A percentile compares a stretch with the other conserved stretches of the same genome.
phyloP scores from a whole-genome alignment of 306 rosid genomes.

The Abrus pulchellus region DNA sequence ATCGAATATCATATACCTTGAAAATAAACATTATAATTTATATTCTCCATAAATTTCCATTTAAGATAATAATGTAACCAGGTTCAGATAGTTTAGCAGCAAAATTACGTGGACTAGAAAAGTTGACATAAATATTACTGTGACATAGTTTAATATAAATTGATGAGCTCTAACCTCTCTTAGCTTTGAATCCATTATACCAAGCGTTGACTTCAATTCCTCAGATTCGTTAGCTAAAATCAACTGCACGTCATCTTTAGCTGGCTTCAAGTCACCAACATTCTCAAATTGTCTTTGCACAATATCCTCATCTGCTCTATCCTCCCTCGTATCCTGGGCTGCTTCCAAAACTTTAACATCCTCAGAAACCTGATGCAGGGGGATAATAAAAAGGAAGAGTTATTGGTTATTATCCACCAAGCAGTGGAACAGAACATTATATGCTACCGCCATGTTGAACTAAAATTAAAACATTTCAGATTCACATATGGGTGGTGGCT shows the following conservation, averaged over 20 bases:
- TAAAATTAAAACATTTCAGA: neutral
- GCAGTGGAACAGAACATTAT: conserved; percentile 37
- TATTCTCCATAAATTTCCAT: conserved; percentile 26
- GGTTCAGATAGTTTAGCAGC: conserved; percentile 32
- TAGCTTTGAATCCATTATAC: conserved; percentile 67
- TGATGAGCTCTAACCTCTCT: conserved; percentile 74
- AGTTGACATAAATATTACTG: neutral
- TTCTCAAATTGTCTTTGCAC: conserved; percentile 51
- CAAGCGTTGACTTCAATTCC: conserved; percentile 70
- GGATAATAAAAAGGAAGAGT: conserved; percentile 22
- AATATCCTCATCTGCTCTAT: conserved; percentile 43
- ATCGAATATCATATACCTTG: conserved; percentile 20
- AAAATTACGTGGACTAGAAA: conserved; percentile 39
- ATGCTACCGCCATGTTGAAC: conserved; percentile 22
- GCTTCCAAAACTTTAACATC: conserved; percentile 64
- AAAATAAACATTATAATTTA: neutral
- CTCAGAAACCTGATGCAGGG: conserved; percentile 57
- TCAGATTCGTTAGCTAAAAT: conserved; percentile 60
- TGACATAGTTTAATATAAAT: conserved; percentile 32
- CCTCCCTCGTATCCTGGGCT: conserved; percentile 55
- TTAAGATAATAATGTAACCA: conserved; percentile 2
- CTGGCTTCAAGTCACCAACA: conserved; percentile 51
- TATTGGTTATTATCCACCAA: conserved; percentile 13
- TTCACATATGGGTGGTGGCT: conserved; percentile 24
- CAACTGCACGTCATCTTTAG: conserved; percentile 50